phyloP scores from a whole-genome alignment of 2,329 filamentous ascomycete genomes.

The Aspergillus sp. region DNA sequence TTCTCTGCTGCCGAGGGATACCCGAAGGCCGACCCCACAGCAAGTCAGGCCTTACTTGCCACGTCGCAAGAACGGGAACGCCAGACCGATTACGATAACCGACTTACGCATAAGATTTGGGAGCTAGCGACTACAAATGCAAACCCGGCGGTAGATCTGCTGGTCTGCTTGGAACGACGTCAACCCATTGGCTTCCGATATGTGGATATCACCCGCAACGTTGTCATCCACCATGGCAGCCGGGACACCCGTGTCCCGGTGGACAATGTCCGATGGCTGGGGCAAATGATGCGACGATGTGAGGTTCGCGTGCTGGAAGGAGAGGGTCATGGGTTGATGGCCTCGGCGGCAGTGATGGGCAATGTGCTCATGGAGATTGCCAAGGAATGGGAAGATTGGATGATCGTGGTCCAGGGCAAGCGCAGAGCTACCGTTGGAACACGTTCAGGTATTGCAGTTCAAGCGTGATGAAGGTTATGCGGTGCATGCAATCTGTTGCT shows the following conservation, averaged over 20 bases:
- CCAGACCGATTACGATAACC: constrained; percentile 68
- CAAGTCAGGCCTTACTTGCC: constrained; percentile 17
- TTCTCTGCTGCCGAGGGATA: constrained; percentile 19
- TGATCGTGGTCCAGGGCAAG: constrained; percentile 56
- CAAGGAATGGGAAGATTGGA: constrained; percentile 90
- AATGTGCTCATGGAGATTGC: constrained; percentile 92
- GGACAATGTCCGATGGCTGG: constrained; percentile 93
- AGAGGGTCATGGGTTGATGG: constrained; percentile 95
- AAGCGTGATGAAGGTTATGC: constrained; percentile 3
- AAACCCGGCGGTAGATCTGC: constrained; percentile 88
- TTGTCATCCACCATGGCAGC: constrained; percentile 92
- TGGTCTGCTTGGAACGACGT: constrained; percentile 87
- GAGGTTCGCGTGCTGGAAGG: constrained; percentile 88
- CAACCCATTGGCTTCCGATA: constrained; percentile 95
- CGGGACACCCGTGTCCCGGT: constrained; percentile 89
- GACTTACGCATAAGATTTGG: constrained; percentile 93
- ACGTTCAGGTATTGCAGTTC: constrained; percentile 23
- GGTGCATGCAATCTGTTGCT: background rate
- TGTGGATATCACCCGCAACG: constrained; percentile 86
- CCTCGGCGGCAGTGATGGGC: constrained; percentile 89
- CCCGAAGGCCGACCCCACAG: constrained; percentile 13
- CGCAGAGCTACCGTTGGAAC: constrained; percentile 35
- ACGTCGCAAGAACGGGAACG: constrained; percentile 38
- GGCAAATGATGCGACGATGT: constrained; percentile 88
- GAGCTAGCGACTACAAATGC: constrained; percentile 85